phyloP scores from a whole-genome alignment of 2,329 filamentous ascomycete species.

The Cercospora sp. region DNA sequence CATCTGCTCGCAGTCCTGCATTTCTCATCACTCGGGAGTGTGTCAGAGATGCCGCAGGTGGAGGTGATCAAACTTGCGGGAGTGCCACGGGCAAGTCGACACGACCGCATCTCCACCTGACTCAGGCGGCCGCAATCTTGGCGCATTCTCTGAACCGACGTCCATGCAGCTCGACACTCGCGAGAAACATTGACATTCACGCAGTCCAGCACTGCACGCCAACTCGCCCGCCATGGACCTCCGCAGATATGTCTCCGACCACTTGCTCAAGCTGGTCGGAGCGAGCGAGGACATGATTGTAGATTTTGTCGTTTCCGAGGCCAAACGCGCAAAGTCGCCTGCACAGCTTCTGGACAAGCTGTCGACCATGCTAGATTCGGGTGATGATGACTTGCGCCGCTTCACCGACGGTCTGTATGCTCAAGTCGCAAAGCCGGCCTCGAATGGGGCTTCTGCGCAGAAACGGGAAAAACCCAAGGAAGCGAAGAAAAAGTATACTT shows the following conservation, averaged over 20 bases:
- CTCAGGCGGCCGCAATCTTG: not conserved
- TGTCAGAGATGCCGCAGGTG: constrained; percentile 2
- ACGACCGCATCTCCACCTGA: not conserved
- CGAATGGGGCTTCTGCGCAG: constrained; percentile 25
- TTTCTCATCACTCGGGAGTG: not conserved
- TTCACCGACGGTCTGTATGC: constrained; percentile 52
- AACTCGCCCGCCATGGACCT: constrained; percentile 35
- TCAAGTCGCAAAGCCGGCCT: constrained; percentile 35
- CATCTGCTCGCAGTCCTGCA: not conserved
- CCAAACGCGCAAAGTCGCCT: constrained; percentile 52
- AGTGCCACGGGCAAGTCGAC: not conserved
- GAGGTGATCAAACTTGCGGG: not conserved
- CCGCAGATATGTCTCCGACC: constrained; percentile 48
- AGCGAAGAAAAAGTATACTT: constrained; percentile 53
- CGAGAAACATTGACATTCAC: not conserved
- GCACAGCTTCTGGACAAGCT: constrained; percentile 54
- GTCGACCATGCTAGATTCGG: constrained; percentile 53
- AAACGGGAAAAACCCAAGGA: constrained; percentile 33
- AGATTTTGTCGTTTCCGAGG: constrained; percentile 59
- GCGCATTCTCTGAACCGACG: constrained; percentile 2
- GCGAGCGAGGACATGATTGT: constrained; percentile 58
- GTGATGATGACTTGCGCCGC: constrained; percentile 45
- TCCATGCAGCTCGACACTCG: not conserved
- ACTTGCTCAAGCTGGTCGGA: constrained; percentile 55
- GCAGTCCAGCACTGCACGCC: not conserved